phyloP scores from a whole-genome alignment of 257 asterid species.

The Voacanga thouarsii region DNA sequence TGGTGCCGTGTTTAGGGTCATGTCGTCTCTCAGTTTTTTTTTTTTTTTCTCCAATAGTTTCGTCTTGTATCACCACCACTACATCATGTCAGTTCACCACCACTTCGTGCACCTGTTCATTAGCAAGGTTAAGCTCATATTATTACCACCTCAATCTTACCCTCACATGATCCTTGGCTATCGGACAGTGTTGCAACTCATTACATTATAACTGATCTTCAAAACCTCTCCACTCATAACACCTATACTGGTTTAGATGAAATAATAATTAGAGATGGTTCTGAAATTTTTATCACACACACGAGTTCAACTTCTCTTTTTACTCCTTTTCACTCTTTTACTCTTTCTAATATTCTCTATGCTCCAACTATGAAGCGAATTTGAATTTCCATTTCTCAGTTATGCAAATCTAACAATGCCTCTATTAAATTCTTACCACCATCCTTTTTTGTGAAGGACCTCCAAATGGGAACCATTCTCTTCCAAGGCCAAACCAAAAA shows the following conservation, averaged over 20 bases:
- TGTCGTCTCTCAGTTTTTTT: too few relatives aligned
- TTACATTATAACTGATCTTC: too few relatives aligned
- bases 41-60: too few relatives aligned
- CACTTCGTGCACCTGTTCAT: too few relatives aligned
- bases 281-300: background rate
- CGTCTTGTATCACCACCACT: too few relatives aligned
- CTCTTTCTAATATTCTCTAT: conserved; percentile 1
- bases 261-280: background rate
- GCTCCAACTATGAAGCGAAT: background rate
- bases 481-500: background rate
- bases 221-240: too few relatives aligned
- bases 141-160: too few relatives aligned
- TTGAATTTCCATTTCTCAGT: background rate
- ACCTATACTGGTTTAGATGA: background rate
- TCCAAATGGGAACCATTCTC: background rate
- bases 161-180: too few relatives aligned
- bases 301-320: background rate
- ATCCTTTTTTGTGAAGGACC: background rate
- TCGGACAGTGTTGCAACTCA: too few relatives aligned
- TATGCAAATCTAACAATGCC: background rate
- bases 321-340: background rate
- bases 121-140: too few relatives aligned
- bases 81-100: too few relatives aligned
- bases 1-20: too few relatives aligned
- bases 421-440: background rate